A percentile compares a stretch with the other conserved stretches of the same genome.
phyloP scores from a whole-genome alignment of 1,284 basidiomycete species.

The Puccinia triticina region DNA sequence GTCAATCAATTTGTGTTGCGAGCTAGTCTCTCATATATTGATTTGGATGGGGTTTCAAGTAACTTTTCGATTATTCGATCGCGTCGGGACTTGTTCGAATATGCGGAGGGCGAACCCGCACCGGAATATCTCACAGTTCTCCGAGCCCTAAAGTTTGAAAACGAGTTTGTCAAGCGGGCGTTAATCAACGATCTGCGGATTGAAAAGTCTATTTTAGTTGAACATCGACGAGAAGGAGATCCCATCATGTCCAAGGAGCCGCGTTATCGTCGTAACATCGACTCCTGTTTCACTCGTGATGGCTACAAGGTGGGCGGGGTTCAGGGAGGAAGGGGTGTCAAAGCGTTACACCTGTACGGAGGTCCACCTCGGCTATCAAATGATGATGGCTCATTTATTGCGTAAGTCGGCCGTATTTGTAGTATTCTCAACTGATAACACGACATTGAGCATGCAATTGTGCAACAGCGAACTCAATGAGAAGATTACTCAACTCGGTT shows the following conservation, averaged over 20 bases:
- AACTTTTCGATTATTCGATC: slow-evolving; percentile 55
- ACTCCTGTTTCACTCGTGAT: slow-evolving; percentile 56
- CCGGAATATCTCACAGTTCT: slow-evolving; percentile 56
- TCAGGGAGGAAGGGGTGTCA: slow-evolving; percentile 66
- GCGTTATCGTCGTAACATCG: slow-evolving; percentile 55
- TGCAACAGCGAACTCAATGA: neutral
- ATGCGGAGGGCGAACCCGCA: slow-evolving; percentile 57
- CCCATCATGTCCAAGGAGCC: slow-evolving; percentile 5
- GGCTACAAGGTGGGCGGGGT: slow-evolving; percentile 29
- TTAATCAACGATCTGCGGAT: slow-evolving; percentile 48
- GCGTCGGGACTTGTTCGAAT: slow-evolving; percentile 57
- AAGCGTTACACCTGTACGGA: slow-evolving; percentile 59
- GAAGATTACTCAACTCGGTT: neutral
- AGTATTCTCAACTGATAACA: neutral
- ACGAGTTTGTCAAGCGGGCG: slow-evolving; percentile 46
- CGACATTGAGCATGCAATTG: neutral
- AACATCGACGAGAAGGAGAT: slow-evolving; percentile 48
- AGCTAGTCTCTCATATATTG: neutral
- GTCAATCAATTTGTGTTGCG: neutral
- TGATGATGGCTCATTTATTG: slow-evolving; percentile 56
- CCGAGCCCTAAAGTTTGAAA: slow-evolving; percentile 55
- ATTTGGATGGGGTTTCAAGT: slow-evolving; percentile 6
- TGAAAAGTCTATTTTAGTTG: slow-evolving; percentile 39
- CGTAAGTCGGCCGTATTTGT: slow-evolving; percentile 5
- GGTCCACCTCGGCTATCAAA: slow-evolving; percentile 59